These are phyloP conservation scores for Wakefieldia striispora DNA, from an alignment of 768 basidiomycete species.

Conservation along the genomic window DNA sequence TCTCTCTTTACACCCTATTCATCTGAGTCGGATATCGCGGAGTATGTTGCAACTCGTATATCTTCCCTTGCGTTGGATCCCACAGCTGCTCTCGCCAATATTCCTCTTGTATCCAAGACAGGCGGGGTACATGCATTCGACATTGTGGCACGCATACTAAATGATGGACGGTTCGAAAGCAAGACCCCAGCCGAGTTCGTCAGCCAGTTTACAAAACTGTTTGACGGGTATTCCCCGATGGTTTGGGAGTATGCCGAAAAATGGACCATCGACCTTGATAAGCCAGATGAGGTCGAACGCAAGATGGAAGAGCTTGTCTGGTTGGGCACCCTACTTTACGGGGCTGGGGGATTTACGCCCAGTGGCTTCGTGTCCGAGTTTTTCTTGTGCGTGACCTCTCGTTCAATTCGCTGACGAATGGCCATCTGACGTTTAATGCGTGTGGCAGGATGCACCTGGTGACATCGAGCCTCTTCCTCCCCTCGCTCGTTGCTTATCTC, in stretches of 20 bases:
- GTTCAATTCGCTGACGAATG: background rate
- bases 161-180: conserved; percentile 37
- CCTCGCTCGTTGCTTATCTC: conserved; percentile 20
- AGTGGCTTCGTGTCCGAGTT: conserved; percentile 46
- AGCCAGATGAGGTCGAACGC: conserved; percentile 40
- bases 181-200: conserved; percentile 15
- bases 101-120: background rate
- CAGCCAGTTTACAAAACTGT: conserved; percentile 12
- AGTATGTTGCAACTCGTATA: conserved; percentile 1
- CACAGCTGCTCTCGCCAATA: background rate
- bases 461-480: conserved; percentile 32
- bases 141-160: conserved; percentile 51
- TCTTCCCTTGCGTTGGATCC: conserved; percentile 8
- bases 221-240: background rate
- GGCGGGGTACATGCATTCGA: conserved; percentile 38
- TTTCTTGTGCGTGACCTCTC: conserved; percentile 41
- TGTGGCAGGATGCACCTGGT: conserved; percentile 26
- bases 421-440: background rate
- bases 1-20: conserved; percentile 8
- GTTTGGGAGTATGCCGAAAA: conserved; percentile 29
- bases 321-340: conserved; percentile 54
- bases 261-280: conserved; percentile 42
- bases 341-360: conserved; percentile 52
- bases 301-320: conserved; percentile 67
- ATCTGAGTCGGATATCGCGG: background rate